These are phyloP conservation scores for Liquidambar formosana DNA, from an alignment of 164 flowering plant genomes.

Conservation along the genomic window DNA sequence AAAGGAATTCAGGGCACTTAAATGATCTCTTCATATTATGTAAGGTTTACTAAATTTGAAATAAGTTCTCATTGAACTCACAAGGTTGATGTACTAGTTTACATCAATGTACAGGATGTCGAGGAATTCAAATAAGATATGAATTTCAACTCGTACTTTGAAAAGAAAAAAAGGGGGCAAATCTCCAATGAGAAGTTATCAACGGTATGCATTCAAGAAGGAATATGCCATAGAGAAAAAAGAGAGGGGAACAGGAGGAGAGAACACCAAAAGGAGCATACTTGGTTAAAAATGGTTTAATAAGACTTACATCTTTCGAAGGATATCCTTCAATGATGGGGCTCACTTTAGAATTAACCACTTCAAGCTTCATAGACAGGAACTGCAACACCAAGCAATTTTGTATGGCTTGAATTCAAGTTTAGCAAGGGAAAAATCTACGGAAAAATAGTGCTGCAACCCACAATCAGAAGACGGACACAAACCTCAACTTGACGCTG, in stretches of 20 bases:
- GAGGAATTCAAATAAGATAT: neutral
- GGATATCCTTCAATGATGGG: conserved; percentile 53
- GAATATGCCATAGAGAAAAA: neutral
- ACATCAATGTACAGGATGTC: neutral
- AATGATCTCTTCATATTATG: neutral
- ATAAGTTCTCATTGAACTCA: neutral
- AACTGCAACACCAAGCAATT: conserved; percentile 40
- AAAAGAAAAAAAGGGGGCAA: neutral
- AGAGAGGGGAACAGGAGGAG: too few species aligned
- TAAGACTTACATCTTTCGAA: conserved; percentile 56
- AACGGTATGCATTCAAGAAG: neutral
- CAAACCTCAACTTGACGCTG: conserved; percentile 86
- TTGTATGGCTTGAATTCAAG: neutral
- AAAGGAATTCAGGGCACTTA: neutral
- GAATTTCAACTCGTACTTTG: neutral
- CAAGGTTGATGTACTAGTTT: neutral
- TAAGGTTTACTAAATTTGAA: neutral
- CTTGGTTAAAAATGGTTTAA: too few species aligned
- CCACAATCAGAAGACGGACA: neutral
- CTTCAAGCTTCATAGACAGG: conserved; percentile 76
- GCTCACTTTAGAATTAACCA: conserved; percentile 49
- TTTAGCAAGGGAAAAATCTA: neutral
- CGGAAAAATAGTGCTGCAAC: neutral
- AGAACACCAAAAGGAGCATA: neutral
- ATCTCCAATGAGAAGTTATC: neutral